These are phyloP conservation scores for Sporisorium sorghi DNA, from an alignment of 1,284 basidiomycete genomes.

Conservation along the genomic window DNA sequence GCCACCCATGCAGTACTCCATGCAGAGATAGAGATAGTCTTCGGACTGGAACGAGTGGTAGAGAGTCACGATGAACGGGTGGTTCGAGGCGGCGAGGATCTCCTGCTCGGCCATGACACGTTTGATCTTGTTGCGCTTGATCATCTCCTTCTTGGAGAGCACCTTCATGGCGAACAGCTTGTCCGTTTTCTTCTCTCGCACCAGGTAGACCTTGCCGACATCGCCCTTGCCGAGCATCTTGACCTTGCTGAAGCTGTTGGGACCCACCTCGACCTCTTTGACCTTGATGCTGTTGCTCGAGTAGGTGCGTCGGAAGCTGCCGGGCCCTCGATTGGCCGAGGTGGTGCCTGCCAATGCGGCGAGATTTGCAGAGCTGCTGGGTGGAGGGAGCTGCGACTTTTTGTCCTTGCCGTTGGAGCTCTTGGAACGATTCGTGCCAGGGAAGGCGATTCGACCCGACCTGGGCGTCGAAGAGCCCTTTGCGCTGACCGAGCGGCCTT, in stretches of 20 bases:
- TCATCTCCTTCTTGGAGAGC: conserved; percentile 68
- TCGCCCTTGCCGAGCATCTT: conserved; percentile 69
- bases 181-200: conserved; percentile 63
- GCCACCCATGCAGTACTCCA: conserved; percentile 93
- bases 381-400: conserved; percentile 80
- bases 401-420: conserved; percentile 70
- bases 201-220: conserved; percentile 68
- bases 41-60: conserved; percentile 69
- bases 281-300: conserved; percentile 98
- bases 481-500: conserved; percentile 40
- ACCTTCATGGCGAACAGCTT: conserved; percentile 68
- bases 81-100: conserved; percentile 66
- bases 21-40: conserved; percentile 68
- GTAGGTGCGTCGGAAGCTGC: conserved; percentile 88
- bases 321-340: conserved; percentile 71
- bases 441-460: conserved; percentile 55
- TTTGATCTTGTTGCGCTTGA: conserved; percentile 69
- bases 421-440: conserved; percentile 56
- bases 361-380: conserved; percentile 75
- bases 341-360: conserved; percentile 57
- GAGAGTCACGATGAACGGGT: conserved; percentile 69
- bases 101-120: conserved; percentile 68
- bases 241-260: conserved; percentile 66
- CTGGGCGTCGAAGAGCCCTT: conserved; percentile 55
- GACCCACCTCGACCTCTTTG: conserved; percentile 70